Evolutionary conservation across 257 asterid species (phyloP), one percentile per base, ranked within the genome.

Genomic region (Nicotiana undulata): DNA sequence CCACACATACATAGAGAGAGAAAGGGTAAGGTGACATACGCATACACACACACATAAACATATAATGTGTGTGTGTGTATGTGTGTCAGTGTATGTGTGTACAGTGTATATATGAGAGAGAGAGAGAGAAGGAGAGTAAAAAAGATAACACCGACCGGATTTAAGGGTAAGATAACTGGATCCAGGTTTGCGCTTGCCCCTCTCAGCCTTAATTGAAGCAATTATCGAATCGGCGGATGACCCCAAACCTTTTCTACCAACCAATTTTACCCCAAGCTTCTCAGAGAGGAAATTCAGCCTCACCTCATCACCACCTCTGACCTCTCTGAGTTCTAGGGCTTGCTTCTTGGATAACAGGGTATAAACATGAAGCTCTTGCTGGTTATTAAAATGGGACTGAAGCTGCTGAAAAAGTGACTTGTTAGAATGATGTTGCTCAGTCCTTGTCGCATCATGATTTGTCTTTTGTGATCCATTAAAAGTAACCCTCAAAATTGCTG

Each of bases 161-260:
- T 87, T 87, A 34, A 83, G 86, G 74, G 87, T 31, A 66, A 88
- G 53, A 66, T 92, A 85, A 83, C 82, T 84, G 84, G 83, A 63
- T 77, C 85, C 64, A 68, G 86, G 91, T 64, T 90, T 88, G 68
- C 89, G 93, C 72, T 84, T 84, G 82, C 88, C 92, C 88, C 93
- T 90, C 86, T 88, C 93, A 83, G 93, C 91, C 89, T 90, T 91
- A 68, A 95, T 86, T 58, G 99, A 91, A 81, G 96, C 90, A 81
- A 95, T 93, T 70, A 95, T 77, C 58, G 98, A 84, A 90, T 95
- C 99, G 51, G 93, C 98, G 77, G 92, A 83, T 63, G 94, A 91
- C 70, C 98, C 99, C 92, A 93, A 77, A 82, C 98, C 97, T 83
- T 93, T 95, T 85, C 99, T 90, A 75, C 98, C 98, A 29, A 93